Evolutionary conservation across 768 basidiomycete genomes (phyloP).

Genomic region (Rhodosporidiobolus sp.): DNA sequence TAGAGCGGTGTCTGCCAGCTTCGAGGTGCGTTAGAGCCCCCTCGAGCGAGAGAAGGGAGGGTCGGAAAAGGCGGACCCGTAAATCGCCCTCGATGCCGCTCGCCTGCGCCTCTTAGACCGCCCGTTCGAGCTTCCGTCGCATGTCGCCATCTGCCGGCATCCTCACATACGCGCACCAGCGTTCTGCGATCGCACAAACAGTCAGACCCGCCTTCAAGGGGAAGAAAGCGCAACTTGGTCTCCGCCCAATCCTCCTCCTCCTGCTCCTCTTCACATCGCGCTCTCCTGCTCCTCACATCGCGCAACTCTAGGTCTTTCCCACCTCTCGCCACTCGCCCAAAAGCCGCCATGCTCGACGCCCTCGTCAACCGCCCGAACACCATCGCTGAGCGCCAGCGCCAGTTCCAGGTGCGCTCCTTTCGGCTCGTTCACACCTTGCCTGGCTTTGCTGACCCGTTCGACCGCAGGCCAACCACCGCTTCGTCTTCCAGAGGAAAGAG

Average conservation of each 20-base stretch:
- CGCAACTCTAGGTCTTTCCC: no score
- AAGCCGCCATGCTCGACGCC: constrained; percentile 30
- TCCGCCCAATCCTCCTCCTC: no score
- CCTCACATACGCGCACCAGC: constrained; percentile 15
- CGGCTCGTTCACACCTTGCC: no score
- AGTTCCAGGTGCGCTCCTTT: constrained; percentile 19
- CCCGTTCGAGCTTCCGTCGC: neutral
- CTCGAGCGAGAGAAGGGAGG: neutral
- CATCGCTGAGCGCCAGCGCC: constrained; percentile 11
- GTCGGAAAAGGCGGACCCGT: neutral
- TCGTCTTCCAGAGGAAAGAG: constrained; percentile 37
- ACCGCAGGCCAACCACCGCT: constrained; percentile 25
- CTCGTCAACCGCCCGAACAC: constrained; percentile 33
- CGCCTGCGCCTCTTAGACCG: neutral
- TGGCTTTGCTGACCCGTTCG: no score
- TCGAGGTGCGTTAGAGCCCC: no score
- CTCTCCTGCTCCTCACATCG: no score
- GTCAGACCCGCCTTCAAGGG: no score
- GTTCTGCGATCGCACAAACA: no score
- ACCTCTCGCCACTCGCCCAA: neutral
- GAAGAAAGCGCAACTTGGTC: no score
- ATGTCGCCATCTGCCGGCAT: neutral
- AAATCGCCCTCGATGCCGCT: neutral
- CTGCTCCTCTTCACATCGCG: no score
- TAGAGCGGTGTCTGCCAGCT: rapidly evolving